Evolutionary conservation across 768 basidiomycete genomes (phyloP).

Genomic region (Boletus pseudo-olivaceus): DNA sequence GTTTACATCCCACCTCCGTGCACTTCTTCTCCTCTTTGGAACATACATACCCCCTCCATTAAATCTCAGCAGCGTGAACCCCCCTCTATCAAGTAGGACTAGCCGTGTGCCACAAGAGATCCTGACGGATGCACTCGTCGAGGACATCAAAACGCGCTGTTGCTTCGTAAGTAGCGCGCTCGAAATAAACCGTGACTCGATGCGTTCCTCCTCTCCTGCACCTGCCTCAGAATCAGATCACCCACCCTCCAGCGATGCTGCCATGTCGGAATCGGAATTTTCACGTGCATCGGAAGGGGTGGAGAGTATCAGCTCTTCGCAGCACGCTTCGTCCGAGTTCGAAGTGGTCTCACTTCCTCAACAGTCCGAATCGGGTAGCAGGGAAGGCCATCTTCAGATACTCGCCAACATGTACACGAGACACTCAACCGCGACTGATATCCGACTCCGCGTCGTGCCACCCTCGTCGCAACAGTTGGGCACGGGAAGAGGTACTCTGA

Average conservation of each 20-base stretch:
- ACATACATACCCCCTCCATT: slow-evolving; percentile 81
- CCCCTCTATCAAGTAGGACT: slow-evolving; percentile 59
- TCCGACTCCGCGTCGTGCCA: slow-evolving; percentile 66
- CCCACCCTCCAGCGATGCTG: slow-evolving; percentile 48
- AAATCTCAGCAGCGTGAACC: slow-evolving; percentile 60
- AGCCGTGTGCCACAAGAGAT: slow-evolving; percentile 75
- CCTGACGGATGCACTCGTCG: slow-evolving; percentile 75
- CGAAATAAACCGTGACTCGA: slow-evolving; percentile 34
- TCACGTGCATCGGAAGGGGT: slow-evolving; percentile 48
- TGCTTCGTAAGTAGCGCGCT: slow-evolving; percentile 80
- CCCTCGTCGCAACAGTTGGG: slow-evolving; percentile 64
- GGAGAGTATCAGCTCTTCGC: slow-evolving; percentile 49
- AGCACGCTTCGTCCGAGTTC: slow-evolving; percentile 49
- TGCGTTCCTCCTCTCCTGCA: slow-evolving; percentile 31
- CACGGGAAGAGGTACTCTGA: slow-evolving; percentile 71
- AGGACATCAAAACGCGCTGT: slow-evolving; percentile 86
- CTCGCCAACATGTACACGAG: slow-evolving; percentile 69
- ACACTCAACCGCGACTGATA: slow-evolving; percentile 73
- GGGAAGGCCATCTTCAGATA: slow-evolving; percentile 45
- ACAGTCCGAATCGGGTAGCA: slow-evolving; percentile 24
- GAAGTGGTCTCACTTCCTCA: slow-evolving; percentile 49
- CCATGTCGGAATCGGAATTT: slow-evolving; percentile 68
- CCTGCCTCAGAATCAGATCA: slow-evolving; percentile 38
- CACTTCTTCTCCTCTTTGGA: slow-evolving; percentile 78
- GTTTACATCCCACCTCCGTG: slow-evolving; percentile 75